Base-by-base conservation (phyloP, 78 protist species). In the Neovahlkampfia damariscottae region DNA sequence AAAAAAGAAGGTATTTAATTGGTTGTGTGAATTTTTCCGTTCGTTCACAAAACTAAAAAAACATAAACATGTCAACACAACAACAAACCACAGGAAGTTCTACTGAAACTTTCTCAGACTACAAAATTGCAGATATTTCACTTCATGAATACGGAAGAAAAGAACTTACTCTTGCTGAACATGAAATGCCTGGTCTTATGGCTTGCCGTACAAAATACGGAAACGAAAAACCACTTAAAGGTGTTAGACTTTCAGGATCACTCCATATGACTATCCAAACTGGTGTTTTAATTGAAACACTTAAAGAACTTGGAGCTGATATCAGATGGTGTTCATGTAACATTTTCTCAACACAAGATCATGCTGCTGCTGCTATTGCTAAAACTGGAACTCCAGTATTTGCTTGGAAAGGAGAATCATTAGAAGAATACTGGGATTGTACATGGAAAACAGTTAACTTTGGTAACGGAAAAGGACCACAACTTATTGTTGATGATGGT, bases 191-290 rank as follows among this genome's bases (percentile, higher is more conserved):
- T 58, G 99, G 99, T 34, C 96, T 98, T 30, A 96, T 98, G 99
- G 71, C 87, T 35, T 40, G 80, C 40, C 92, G 99, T 32, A 79
- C 67, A 75, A 86, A 93, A 86, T 96, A 84, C 79, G 98, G 98
- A 38, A 72, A 89, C 62, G 0, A 30, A 10, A 70, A 96, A 92
- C 97, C 97, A 41, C 88, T 97, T 62, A 41, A 74, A 36, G 99
- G 99, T 40, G 95, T 91, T 8, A 82, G 92, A 76, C 80, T 98
- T 78, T 82, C 91, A 5, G 99, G 99, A 41, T 96, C 96, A 72
- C 96, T 98, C 40, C 99, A 98, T 95, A 96, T 98, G 99, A 98
- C 99, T 76, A 88, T 96, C 89, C 99, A 98, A 90, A 96, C 94
- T 97, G 97, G 97, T 41, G 62, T 50, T 50, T 50, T 50, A 19